phyloP scores from a whole-genome alignment of 805 yeast species.

The Candida nitratophila region DNA sequence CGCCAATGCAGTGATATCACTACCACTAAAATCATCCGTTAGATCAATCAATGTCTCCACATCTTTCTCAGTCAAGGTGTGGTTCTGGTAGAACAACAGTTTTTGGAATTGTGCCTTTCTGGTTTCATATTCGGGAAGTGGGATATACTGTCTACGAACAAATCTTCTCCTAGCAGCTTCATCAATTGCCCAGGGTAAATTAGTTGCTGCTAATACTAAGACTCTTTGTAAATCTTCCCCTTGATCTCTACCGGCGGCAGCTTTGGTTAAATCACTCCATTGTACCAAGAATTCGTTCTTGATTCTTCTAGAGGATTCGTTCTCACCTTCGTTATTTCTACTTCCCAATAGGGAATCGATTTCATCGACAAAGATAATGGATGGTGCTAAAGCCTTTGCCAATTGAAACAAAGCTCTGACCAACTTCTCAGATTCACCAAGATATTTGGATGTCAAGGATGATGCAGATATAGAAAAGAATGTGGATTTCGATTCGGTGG shows the following conservation, averaged over 20 bases:
- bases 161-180: constrained; percentile 95
- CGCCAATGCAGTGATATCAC: constrained; percentile 88
- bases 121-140: constrained; percentile 85
- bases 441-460: constrained; percentile 75
- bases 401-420: constrained; percentile 82
- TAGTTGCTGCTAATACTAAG: constrained; percentile 88
- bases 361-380: constrained; percentile 93
- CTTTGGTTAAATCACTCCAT: constrained; percentile 88
- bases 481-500: constrained; percentile 89
- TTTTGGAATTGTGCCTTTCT: constrained; percentile 63
- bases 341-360: constrained; percentile 85
- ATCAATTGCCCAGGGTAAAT: constrained; percentile 94
- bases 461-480: constrained; percentile 90
- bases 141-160: constrained; percentile 87
- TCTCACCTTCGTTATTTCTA: constrained; percentile 61
- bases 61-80: constrained; percentile 59
- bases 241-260: constrained; percentile 68
- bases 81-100: constrained; percentile 64
- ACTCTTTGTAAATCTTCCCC: constrained; percentile 58
- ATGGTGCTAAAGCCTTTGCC: constrained; percentile 82
- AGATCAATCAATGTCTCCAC: constrained; percentile 49
- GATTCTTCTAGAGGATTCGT: constrained; percentile 83
- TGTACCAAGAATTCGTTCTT: constrained; percentile 91
- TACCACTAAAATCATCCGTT: constrained; percentile 76
- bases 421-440: constrained; percentile 92